Conservation (phyloP, 768 basidiomycete genomes). For the Podaxis sp. region DNA sequence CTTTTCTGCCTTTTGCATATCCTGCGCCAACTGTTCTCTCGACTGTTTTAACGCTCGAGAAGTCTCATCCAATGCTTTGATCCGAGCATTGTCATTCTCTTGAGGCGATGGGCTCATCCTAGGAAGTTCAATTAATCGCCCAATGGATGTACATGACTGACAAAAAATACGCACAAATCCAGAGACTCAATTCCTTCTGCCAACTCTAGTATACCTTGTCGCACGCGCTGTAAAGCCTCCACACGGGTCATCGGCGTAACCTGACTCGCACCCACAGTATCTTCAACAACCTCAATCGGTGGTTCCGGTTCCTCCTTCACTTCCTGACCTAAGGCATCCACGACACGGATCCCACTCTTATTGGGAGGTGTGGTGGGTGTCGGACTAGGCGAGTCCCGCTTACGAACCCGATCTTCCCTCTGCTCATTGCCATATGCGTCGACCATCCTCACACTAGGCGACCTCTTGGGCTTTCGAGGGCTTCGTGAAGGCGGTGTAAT, state of each 20-base stretch:
- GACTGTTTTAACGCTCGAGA: constrained; percentile 49
- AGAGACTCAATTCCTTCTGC: constrained; percentile 50
- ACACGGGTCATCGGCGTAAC: constrained; percentile 28
- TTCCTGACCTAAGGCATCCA: constrained; percentile 69
- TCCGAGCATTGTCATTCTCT: constrained; percentile 37
- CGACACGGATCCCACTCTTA: constrained; percentile 47
- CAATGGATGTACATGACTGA: background rate
- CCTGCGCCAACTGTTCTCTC: constrained; percentile 37
- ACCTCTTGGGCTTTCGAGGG: constrained; percentile 31
- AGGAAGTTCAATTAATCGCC: background rate
- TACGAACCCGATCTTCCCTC: constrained; percentile 6
- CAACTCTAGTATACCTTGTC: constrained; percentile 53
- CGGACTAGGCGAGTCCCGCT: constrained; percentile 8
- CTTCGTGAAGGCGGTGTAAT: constrained; percentile 10
- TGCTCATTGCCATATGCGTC: constrained; percentile 66
- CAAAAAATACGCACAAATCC: constrained; percentile 43
- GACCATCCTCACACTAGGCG: constrained; percentile 55
- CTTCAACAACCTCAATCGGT: constrained; percentile 17
- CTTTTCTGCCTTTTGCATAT: constrained; percentile 36
- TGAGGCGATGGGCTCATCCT: constrained; percentile 1
- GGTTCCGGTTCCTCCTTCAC: constrained; percentile 31
- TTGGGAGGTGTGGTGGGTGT: constrained; percentile 20
- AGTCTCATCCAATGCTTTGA: constrained; percentile 46
- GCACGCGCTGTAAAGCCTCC: constrained; percentile 55
- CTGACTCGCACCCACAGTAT: constrained; percentile 7